A percentile compares a stretch with the other conserved stretches of the same genome.
Evolutionary conservation across 2,329 filamentous ascomycete genomes (phyloP).

Genomic region (Keithomyces neogunnii): DNA sequence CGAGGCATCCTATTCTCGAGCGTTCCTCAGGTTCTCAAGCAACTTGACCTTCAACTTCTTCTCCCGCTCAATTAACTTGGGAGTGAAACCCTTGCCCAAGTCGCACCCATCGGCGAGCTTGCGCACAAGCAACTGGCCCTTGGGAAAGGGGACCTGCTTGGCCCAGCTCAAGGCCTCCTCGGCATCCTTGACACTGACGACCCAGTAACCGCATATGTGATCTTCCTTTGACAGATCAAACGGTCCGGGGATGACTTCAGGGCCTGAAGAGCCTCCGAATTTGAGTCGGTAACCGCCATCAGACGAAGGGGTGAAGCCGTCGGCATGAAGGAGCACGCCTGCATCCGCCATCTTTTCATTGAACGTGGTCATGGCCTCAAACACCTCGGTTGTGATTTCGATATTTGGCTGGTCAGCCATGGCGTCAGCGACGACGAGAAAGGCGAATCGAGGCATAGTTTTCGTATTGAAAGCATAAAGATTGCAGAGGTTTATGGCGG

Average conservation of each 20-base stretch:
- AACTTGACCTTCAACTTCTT: slow-evolving; percentile 7
- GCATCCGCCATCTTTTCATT: slow-evolving; percentile 19
- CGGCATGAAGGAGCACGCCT: slow-evolving; percentile 18
- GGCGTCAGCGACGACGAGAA: slow-evolving; percentile 20
- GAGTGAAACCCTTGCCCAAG: slow-evolving; percentile 10
- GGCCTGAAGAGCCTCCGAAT: slow-evolving; percentile 12
- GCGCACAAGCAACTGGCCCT: slow-evolving; percentile 17
- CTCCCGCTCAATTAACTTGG: slow-evolving; percentile 9
- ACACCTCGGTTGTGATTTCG: slow-evolving; percentile 11
- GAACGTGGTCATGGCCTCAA: slow-evolving; percentile 18
- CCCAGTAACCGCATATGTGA: slow-evolving; percentile 23
- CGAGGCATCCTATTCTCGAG: neutral
- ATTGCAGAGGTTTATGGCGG: too few species aligned
- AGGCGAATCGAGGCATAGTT: slow-evolving; percentile 19
- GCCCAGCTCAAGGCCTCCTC: slow-evolving; percentile 23
- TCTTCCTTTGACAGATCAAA: slow-evolving; percentile 18
- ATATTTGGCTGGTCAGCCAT: slow-evolving; percentile 13
- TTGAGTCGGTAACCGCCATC: slow-evolving; percentile 18
- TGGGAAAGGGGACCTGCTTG: slow-evolving; percentile 18
- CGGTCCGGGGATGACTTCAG: slow-evolving; percentile 17
- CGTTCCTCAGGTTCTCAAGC: slow-evolving; percentile 3
- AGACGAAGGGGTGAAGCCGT: slow-evolving; percentile 17
- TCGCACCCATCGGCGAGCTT: slow-evolving; percentile 15
- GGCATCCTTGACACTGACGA: slow-evolving; percentile 17
- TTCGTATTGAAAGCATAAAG: neutral